Evolutionary conservation across 495 filamentous ascomycete genomes (phyloP).

Genomic region (Amniculicola lignicola): DNA sequence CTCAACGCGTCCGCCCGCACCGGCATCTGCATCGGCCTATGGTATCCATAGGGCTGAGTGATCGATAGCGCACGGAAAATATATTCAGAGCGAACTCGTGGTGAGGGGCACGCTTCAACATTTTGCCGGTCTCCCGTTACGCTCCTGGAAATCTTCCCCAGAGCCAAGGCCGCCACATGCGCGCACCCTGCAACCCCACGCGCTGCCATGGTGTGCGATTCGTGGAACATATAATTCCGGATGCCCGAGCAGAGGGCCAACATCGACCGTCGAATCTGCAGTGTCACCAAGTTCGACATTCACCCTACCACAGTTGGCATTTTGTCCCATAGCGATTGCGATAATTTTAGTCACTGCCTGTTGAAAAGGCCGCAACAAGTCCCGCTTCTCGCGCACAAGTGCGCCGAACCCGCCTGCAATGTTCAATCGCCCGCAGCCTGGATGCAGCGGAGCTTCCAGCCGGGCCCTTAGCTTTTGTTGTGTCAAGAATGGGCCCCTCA

Average conservation of each 20-base stretch:
- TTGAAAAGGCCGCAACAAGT: slow-evolving; percentile 30
- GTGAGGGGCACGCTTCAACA: slow-evolving; percentile 10
- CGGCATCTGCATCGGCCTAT: slow-evolving; percentile 10
- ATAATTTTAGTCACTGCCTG: slow-evolving; percentile 28
- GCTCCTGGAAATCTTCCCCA: slow-evolving; percentile 9
- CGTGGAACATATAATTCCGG: slow-evolving; percentile 17
- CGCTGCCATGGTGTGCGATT: not conserved
- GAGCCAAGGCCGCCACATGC: slow-evolving; percentile 11
- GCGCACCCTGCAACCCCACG: slow-evolving; percentile 21
- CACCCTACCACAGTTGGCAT: slow-evolving; percentile 16
- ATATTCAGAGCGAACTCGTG: not conserved
- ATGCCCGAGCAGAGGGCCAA: not conserved
- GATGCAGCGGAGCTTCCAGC: not conserved
- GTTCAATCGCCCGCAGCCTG: slow-evolving; percentile 6
- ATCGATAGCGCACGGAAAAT: slow-evolving; percentile 11
- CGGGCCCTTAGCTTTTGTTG: not conserved
- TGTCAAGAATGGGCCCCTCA: slow-evolving; percentile 17
- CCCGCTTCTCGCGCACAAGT: slow-evolving; percentile 24
- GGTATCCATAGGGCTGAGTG: not conserved
- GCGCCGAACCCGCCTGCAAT: slow-evolving; percentile 6
- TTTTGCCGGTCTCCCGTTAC: slow-evolving; percentile 16
- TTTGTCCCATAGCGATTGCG: slow-evolving; percentile 4
- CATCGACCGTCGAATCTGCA: slow-evolving; percentile 9
- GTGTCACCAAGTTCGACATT: slow-evolving; percentile 18
- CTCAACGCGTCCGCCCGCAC: not conserved